Base-by-base conservation (phyloP, 805 yeast species). In the Candida silvatica region DNA sequence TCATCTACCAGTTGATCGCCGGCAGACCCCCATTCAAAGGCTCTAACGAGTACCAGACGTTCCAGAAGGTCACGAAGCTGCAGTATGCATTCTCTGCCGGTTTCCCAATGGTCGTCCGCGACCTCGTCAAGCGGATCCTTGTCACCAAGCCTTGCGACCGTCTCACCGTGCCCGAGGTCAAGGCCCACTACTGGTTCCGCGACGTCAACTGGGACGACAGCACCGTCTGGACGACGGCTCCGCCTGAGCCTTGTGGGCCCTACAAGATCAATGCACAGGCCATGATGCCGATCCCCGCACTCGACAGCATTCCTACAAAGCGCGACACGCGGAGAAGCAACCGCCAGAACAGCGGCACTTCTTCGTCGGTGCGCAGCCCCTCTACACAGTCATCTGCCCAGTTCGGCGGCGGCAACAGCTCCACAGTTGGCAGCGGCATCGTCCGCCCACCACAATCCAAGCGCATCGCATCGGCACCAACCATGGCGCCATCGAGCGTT, bases 81-180 rank as follows among this genome's bases (percentile, higher is more conserved):
- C 90, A 83, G 48, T 83, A 69, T 57, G 92, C 94, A 2, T 83
- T 80, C 48, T 77, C 86, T 37, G 92, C 94, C 3, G 92, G 92
- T 0, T 83, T 83, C 48, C 94, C 94, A 5, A 66, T 72, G 54
- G 62, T 80, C 11, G 50, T 80, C 3, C 64, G 94, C 47, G 94
- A 83, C 56, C 64, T 83, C 45, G 76, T 83, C 28, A 81, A 81
- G 51, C 71, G 74, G 43, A 74, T 83, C 11, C 59, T 83, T 30
- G 71, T 80, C 1, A 59, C 78, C 32, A 72, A 71, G 40, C 87
- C 90, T 4, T 68, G 69, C 6, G 73, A 71, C 41, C 68, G 94
- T 55, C 62, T 75, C 2, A 67, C 74, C 1, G 66, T 82, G 4
- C 55, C 59, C 3, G 70, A 66, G 18, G 72, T 83, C 29, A 74